phyloP scores from a whole-genome alignment of 306 rosid genomes.

The Lathyrus aphaca region DNA sequence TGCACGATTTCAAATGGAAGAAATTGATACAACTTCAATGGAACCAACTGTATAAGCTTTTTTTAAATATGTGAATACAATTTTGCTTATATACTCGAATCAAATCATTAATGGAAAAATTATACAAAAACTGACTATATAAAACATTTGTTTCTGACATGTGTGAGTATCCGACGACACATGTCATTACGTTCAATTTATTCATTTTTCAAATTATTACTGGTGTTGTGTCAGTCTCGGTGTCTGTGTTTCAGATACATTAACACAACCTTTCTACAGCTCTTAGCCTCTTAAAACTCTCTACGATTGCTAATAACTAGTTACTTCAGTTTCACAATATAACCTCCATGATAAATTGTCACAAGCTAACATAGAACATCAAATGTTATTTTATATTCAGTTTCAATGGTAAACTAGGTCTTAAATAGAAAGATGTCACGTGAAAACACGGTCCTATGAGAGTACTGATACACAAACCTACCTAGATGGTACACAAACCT shows the following conservation, averaged over 20 bases:
- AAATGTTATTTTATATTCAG: not conserved
- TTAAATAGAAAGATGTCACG: conserved; percentile 11
- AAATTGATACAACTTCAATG: conserved; percentile 27
- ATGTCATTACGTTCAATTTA: too few species aligned
- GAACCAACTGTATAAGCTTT: not conserved
- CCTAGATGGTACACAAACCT: conserved; percentile 11
- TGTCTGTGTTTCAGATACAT: too few species aligned
- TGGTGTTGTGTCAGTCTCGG: too few species aligned
- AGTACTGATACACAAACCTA: conserved; percentile 11
- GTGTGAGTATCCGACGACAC: too few species aligned
- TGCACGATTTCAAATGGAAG: conserved; percentile 39
- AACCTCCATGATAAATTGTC: conserved; percentile 9
- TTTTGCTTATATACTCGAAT: conserved; percentile 11
- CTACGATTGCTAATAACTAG: conserved; percentile 8
- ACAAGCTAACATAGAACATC: conserved; percentile 22
- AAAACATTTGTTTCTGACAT: conserved; percentile 4
- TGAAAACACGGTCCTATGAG: not conserved
- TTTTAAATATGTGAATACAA: not conserved
- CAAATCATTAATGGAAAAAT: conserved; percentile 7
- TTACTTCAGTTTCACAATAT: conserved; percentile 19
- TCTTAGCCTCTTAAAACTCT: conserved; percentile 5
- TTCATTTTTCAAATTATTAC: too few species aligned
- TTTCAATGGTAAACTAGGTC: conserved; percentile 4
- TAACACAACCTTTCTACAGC: not conserved
- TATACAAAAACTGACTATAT: not conserved